Conservation (phyloP, 2,329 filamentous ascomycete species). For the Trichocomaceae sp. region DNA sequence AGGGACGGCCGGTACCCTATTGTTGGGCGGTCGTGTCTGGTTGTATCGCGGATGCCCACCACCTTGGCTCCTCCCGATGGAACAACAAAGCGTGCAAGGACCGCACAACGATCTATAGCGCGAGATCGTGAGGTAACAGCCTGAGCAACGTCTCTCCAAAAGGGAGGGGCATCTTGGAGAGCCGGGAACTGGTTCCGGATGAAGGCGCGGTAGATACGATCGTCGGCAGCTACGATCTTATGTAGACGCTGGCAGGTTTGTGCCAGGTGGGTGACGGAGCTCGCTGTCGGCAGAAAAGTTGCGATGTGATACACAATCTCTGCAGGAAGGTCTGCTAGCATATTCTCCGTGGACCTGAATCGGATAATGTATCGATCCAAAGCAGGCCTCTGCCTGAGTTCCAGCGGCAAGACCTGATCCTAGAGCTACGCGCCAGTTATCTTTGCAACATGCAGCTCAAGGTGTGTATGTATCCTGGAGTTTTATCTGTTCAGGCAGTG, state of each 20-base stretch:
- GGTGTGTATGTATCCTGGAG: neutral
- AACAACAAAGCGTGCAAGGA: conserved; percentile 49
- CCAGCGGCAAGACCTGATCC: neutral
- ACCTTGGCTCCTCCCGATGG: conserved; percentile 38
- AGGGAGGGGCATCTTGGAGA: conserved; percentile 31
- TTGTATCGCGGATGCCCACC: conserved; percentile 27
- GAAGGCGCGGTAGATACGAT: conserved; percentile 43
- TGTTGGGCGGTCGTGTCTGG: conserved; percentile 43
- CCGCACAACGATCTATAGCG: conserved; percentile 51
- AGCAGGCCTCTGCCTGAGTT: neutral
- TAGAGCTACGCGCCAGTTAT: neutral
- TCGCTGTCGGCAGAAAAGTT: conserved; percentile 40
- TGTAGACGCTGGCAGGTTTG: conserved; percentile 43
- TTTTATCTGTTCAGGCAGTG: neutral
- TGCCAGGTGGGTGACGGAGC: conserved; percentile 39
- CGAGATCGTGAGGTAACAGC: conserved; percentile 51
- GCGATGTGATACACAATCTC: conserved; percentile 41
- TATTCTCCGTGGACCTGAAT: conserved; percentile 13
- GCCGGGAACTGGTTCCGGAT: conserved; percentile 38
- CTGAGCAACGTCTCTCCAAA: conserved; percentile 47
- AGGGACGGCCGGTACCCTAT: conserved; percentile 55
- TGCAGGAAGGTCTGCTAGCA: conserved; percentile 33
- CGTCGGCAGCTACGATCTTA: conserved; percentile 41
- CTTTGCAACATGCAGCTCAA: neutral
- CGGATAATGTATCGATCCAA: neutral